Conservation (phyloP, 1,284 basidiomycete genomes). For the Phylloboletellus chloephorus region DNA sequence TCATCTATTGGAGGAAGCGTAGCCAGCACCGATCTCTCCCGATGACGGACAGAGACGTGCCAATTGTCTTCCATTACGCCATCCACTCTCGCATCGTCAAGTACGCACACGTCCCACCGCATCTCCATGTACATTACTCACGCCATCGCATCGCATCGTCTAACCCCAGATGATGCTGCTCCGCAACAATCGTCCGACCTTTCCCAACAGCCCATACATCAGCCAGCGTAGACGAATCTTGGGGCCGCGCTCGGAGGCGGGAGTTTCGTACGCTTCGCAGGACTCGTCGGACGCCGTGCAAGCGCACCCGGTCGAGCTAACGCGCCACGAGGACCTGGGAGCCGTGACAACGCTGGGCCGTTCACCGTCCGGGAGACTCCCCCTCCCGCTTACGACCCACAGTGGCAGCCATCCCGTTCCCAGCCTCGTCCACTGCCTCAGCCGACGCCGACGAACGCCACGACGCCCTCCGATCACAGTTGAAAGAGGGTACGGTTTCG, state of each 20-base stretch:
- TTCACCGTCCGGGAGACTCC: constrained; percentile 9
- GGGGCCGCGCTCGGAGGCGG: not conserved
- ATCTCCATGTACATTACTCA: not conserved
- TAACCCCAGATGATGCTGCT: not conserved
- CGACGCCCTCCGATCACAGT: not conserved
- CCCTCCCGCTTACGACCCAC: constrained; percentile 17
- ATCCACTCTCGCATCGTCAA: not conserved
- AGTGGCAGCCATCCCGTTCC: constrained; percentile 1
- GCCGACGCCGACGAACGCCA: not conserved
- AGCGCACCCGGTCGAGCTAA: not conserved
- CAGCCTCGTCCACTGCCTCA: constrained; percentile 1
- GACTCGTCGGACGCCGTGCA: not conserved
- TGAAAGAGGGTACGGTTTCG: not conserved
- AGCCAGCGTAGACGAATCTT: not conserved
- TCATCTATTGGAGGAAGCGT: constrained; percentile 4
- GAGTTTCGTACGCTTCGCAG: not conserved
- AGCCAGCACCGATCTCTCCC: not conserved
- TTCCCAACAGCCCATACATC: not conserved
- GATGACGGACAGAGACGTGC: not conserved
- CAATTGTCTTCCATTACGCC: not conserved
- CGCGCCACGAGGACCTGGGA: constrained; percentile 11
- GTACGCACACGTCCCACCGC: not conserved
- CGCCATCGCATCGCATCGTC: not conserved
- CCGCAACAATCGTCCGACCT: not conserved
- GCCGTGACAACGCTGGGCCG: not conserved